Base-by-base conservation (phyloP, 2,329 filamentous ascomycete genomes). In the Pezicula rhizophila region DNA sequence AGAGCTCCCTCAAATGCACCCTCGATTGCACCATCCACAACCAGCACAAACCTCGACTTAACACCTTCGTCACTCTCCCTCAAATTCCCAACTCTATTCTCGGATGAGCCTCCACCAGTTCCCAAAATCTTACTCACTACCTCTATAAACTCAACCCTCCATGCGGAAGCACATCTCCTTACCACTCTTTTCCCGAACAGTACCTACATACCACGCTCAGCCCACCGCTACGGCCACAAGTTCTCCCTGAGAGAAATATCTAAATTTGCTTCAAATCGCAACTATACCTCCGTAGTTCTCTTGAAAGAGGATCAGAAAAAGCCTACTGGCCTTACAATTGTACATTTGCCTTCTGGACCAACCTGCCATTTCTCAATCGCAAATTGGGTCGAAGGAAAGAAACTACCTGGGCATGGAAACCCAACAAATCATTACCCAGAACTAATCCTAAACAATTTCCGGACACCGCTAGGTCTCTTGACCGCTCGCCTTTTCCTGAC, bases 81-180 rank as follows among this genome's bases (percentile, higher is more conserved):
- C 56, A 82, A 83, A 61, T 85, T 85, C 59, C 79, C 80, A 25
- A 73, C 75, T 1, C 74, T 85, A 33, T 85, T 85, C 62, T 73
- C 71, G 52, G 79, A 82, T 44, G 66, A 76, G 58, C 79, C 75
- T 31, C 79, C 74, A 42, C 77, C 73, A 48, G 69, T 70, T 51
- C 91, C 93, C 45, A 95, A 96, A 69, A 83, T 97, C 55, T 82
- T 99, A 35, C 79, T 99, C 63, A 99, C 93, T 1, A 97, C 93
- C 7, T 87, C 84, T 11, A 76, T 96, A 61, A 91, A 96, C 71
- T 89, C 87, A 11, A 92, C 85, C 1, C 80, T 97, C 11, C 92
- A 99, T 73, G 69, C 84, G 53, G 82, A 95, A 73, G 91, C 89
- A 43, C 70, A 87, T 51, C 76, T 90, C 37, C 78, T 97, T 52